Base-by-base conservation (phyloP, 106 monocot genomes). In the Iris macrosiphon region DNA sequence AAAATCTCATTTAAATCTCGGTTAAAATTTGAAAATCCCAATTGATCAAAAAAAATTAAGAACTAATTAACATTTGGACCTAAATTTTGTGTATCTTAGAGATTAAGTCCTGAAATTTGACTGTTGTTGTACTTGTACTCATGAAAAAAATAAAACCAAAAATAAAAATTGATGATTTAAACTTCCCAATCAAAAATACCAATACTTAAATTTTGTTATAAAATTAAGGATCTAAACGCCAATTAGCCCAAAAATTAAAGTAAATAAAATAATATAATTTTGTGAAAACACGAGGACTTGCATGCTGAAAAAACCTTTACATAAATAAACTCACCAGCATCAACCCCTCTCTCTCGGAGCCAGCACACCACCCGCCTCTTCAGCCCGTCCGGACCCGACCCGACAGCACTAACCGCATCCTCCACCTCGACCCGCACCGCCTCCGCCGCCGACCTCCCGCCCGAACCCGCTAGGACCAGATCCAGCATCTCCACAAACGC, bases 371-470 rank as follows among this genome's bases (percentile, higher is more conserved):
- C 40, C 32, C 61, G 58, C 38, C 52, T 59, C 37, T 59, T 71
- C 23, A 57, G 4, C 52, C 57, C 65, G 2, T 29, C 69, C 52
- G 2, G 6, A 18, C 31, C 48, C 17, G 57, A 31, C 4, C 60
- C 48, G 16, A 15, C 9, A 18, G 8, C 49, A 0, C 28, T 34
- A 0, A 49, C 49, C 14, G 31, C 72, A 18, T 24, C 57, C 64
- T 84, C 80, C 40, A 67, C 87, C 69, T 60, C 75, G 40, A 17
- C 74, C 60, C 63, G 44, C 11, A 87, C 65, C 55, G 67, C 59
- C 9, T 46, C 22, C 21, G 62, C 75, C 25, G 32, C 57, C 22
- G 17, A 11, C 24, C 78, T 84, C 17, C 52, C 42, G 6, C 14
- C 57, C 28, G 46, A 40, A 24, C 45, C 71, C 14, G 49, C 52